A percentile compares a stretch with the other conserved stretches of the same genome.
phyloP scores from a whole-genome alignment of 371 early-diverging fungal species.

The Coemansia sp. region DNA sequence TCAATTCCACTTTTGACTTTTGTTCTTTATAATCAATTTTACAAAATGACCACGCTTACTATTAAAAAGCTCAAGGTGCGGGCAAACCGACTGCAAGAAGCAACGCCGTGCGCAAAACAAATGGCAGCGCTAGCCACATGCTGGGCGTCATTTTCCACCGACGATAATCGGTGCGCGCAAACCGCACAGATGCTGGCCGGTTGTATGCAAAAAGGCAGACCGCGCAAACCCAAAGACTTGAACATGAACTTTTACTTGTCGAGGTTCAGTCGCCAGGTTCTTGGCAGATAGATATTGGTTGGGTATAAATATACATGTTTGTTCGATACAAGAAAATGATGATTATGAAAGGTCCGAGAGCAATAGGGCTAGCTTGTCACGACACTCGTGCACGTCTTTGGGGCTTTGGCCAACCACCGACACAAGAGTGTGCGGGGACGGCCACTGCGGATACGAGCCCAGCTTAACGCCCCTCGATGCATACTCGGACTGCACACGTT shows the following conservation, averaged over 20 bases:
- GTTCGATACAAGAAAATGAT: not conserved
- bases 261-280: constrained; percentile 39
- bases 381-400: constrained; percentile 4
- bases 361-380: constrained; percentile 6
- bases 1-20: not conserved
- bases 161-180: constrained; percentile 54
- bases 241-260: constrained; percentile 44
- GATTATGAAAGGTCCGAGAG: constrained; percentile 2
- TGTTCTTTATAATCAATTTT: not conserved
- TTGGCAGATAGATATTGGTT: constrained; percentile 24
- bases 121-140: constrained; percentile 59
- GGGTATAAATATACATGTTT: not conserved
- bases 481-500: constrained; percentile 54
- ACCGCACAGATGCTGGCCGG: constrained; percentile 51
- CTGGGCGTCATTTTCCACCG: constrained; percentile 58
- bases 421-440: constrained; percentile 15
- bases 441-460: constrained; percentile 69
- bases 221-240: constrained; percentile 2
- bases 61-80: constrained; percentile 48
- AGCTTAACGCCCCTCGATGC: constrained; percentile 56
- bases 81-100: constrained; percentile 24
- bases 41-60: constrained; percentile 28
- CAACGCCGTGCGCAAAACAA: constrained; percentile 56
- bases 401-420: constrained; percentile 23
- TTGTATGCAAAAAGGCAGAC: constrained; percentile 54